A percentile compares a stretch with the other conserved stretches of the same genome.
Evolutionary conservation across 1,139 yeast genomes (phyloP).

Genomic region (Diutina catenulata): DNA sequence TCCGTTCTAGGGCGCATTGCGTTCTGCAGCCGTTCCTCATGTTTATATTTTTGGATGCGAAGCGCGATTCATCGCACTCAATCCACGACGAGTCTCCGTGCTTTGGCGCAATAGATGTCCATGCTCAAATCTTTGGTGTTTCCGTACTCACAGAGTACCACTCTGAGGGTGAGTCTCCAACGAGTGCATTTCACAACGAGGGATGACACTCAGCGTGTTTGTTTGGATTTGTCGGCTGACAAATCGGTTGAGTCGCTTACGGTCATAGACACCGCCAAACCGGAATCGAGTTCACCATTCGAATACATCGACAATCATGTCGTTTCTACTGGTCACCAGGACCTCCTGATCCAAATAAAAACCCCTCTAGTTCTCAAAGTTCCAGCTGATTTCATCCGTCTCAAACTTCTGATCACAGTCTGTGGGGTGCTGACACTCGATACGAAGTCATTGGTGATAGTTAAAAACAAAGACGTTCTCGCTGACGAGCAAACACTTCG

Average conservation of each 20-base stretch:
- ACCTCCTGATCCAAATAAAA: slow-evolving; percentile 5
- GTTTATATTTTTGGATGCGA: too few relatives aligned
- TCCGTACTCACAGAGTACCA: slow-evolving; percentile 1
- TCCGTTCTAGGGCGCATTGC: too few relatives aligned
- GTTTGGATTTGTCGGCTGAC: neutral
- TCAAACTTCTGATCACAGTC: slow-evolving; percentile 20
- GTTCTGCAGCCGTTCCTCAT: too few relatives aligned
- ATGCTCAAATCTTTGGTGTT: neutral
- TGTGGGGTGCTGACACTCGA: slow-evolving; percentile 8
- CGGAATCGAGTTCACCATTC: slow-evolving; percentile 10
- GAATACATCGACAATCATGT: slow-evolving; percentile 17
- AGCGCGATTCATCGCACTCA: too few relatives aligned
- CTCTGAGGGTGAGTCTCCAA: neutral
- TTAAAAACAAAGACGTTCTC: slow-evolving; percentile 14
- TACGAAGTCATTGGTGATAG: slow-evolving; percentile 16
- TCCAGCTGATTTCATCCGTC: slow-evolving; percentile 13
- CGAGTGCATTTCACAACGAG: neutral
- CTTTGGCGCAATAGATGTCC: too few relatives aligned
- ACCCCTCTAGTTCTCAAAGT: slow-evolving; percentile 21
- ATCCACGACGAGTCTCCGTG: too few relatives aligned
- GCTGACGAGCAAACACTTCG: slow-evolving; percentile 9
- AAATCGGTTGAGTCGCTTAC: neutral
- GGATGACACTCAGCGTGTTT: neutral
- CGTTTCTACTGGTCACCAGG: neutral
- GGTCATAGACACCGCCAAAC: neutral